Conservation (phyloP, 169 alveolate species). For the Amoebophrya sp. region DNA sequence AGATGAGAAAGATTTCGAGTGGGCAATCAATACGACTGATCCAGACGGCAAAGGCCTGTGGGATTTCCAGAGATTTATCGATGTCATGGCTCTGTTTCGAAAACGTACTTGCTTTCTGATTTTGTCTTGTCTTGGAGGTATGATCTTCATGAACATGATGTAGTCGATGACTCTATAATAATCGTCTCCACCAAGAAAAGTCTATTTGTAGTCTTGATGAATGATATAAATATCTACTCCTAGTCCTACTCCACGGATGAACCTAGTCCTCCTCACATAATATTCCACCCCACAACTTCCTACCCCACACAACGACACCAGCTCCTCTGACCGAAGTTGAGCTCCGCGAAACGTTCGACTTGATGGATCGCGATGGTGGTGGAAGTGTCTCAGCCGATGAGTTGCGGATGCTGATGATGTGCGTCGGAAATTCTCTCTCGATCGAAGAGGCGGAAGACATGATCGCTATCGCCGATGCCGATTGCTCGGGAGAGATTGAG, state of each 20-base stretch:
- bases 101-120: too few relatives aligned
- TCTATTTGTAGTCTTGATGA: too few relatives aligned
- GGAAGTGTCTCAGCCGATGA: background rate
- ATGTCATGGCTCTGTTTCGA: background rate
- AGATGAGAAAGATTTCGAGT: background rate
- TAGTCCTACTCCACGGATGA: too few relatives aligned
- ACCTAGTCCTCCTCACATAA: too few relatives aligned
- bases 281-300: too few relatives aligned
- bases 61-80: background rate
- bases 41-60: background rate
- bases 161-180: too few relatives aligned
- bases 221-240: too few relatives aligned
- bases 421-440: background rate
- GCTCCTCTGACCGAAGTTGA: background rate
- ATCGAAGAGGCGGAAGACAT: background rate
- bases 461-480: background rate
- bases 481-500: background rate
- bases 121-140: too few relatives aligned
- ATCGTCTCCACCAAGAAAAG: too few relatives aligned
- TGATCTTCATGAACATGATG: too few relatives aligned
- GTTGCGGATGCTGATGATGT: background rate
- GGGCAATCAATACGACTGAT: background rate
- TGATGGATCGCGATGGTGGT: background rate
- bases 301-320: too few relatives aligned
- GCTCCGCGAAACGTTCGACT: background rate